Conservation (phyloP, 768 basidiomycete species). For the Lentinula aciculospora region DNA sequence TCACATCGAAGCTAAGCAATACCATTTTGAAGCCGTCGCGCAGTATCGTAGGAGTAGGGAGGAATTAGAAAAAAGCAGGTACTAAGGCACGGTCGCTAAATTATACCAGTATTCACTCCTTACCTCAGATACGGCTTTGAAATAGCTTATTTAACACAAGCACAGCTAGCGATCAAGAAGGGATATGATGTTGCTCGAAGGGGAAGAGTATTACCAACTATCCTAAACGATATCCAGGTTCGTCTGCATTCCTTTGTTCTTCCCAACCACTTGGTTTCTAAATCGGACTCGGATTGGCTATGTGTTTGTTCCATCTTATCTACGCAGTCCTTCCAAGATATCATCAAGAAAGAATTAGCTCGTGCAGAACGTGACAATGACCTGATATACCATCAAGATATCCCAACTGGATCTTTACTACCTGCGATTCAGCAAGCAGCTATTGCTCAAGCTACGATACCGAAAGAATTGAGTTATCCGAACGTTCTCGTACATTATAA, state of each 20-base stretch:
- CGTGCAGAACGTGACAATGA: conserved; percentile 91
- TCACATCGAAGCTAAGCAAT: conserved; percentile 76
- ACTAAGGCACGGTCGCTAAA: conserved; percentile 12
- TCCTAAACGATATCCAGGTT: conserved; percentile 80
- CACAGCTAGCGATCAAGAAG: conserved; percentile 60
- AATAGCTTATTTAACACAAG: conserved; percentile 69
- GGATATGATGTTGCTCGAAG: conserved; percentile 65
- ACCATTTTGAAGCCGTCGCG: conserved; percentile 86
- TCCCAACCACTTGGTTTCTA: no score
- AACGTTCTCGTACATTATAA: conserved; percentile 45
- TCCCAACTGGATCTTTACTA: conserved; percentile 70
- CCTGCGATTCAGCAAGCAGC: conserved; percentile 56
- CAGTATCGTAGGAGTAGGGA: conserved; percentile 87
- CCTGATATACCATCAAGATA: conserved; percentile 87
- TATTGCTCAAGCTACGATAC: conserved; percentile 58
- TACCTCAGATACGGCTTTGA: conserved; percentile 77
- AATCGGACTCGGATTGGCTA: no score
- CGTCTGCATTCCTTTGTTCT: no score
- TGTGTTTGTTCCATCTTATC: conserved; percentile 9
- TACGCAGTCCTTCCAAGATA: conserved; percentile 71
- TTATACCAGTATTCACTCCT: no score
- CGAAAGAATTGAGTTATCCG: conserved; percentile 54
- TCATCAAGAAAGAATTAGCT: conserved; percentile 56
- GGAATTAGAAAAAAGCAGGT: conserved; percentile 76
- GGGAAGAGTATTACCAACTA: conserved; percentile 52